Percentiles rank a stretch among this genome's conserved stretches.
phyloP scores from a whole-genome alignment of 208 protist genomes.

The Strigomonas oncopelti region DNA sequence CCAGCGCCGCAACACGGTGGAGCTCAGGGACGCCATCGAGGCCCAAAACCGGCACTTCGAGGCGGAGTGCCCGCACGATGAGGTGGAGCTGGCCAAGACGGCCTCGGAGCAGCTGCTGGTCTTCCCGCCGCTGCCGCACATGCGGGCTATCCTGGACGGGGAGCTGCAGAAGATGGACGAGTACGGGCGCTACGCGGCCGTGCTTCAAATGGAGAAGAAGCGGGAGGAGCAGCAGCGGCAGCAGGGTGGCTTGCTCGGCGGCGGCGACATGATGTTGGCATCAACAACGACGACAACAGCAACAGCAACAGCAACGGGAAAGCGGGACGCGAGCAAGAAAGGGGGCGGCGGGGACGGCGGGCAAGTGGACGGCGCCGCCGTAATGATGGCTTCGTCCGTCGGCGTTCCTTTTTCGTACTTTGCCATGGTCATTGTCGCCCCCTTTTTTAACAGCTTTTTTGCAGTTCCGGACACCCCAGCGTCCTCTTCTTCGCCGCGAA shows the following conservation, averaged over 20 bases:
- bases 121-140: not conserved
- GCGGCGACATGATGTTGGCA: not conserved
- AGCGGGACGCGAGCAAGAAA: not conserved
- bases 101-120: not conserved
- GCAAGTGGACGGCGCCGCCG: not conserved
- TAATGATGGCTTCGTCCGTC: slow-evolving; percentile 16
- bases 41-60: not conserved
- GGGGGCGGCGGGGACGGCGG: not conserved
- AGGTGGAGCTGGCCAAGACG: not conserved
- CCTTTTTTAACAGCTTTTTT: slow-evolving; percentile 44
- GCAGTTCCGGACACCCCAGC: slow-evolving; percentile 4
- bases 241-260: too few species aligned
- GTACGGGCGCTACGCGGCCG: slow-evolving; percentile 16
- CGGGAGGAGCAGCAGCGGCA: not conserved
- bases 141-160: slow-evolving; percentile 12
- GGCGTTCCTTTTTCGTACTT: slow-evolving; percentile 53
- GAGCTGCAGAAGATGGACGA: slow-evolving; percentile 20
- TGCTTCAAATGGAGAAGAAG: slow-evolving; percentile 8
- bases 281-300: too few species aligned
- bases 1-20: not conserved
- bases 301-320: too few species aligned
- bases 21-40: not conserved
- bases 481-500: not conserved
- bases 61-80: not conserved
- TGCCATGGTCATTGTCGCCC: slow-evolving; percentile 47